A percentile compares a stretch with the other conserved stretches of the same genome.
These are phyloP conservation scores for Coniochaeta pulveracea DNA, from an alignment of 2,329 filamentous ascomycete species.

Conservation along the genomic window DNA sequence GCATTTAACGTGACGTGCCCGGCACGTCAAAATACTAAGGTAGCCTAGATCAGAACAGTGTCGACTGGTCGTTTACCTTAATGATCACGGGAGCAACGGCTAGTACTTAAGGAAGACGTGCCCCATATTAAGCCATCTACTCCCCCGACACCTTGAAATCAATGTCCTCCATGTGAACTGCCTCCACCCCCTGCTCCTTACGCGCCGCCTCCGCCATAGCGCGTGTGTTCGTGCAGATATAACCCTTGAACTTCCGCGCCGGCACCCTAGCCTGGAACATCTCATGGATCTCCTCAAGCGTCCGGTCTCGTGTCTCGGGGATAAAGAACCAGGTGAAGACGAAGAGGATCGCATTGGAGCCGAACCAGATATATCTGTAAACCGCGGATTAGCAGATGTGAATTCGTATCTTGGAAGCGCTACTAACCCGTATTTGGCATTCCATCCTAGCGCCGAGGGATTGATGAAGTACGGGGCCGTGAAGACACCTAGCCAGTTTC, in stretches of 20 bases:
- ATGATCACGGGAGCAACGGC: too few relatives aligned
- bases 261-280: conserved; percentile 21
- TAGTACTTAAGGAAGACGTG: too few relatives aligned
- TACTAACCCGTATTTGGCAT: conserved; percentile 18
- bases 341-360: conserved; percentile 20
- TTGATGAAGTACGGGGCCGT: conserved; percentile 31
- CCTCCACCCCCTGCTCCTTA: conserved; percentile 4
- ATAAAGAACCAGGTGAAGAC: conserved; percentile 32
- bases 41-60: background rate
- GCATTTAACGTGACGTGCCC: conserved; percentile 2
- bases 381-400: background rate
- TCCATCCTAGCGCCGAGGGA: conserved; percentile 24
- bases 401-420: background rate
- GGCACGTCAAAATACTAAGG: conserved; percentile 1
- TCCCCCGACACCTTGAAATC: background rate
- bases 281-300: conserved; percentile 35
- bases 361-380: conserved; percentile 27
- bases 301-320: conserved; percentile 32
- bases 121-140: background rate
- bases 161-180: conserved; percentile 4
- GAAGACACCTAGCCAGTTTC: conserved; percentile 26
- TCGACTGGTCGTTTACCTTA: too few relatives aligned
- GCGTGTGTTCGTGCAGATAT: conserved; percentile 5
- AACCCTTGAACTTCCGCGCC: conserved; percentile 9
- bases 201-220: conserved; percentile 5